Percentiles rank a stretch among this genome's conserved stretches.
Evolutionary conservation across 73 alveolate genomes (phyloP).

Genomic region (Breviolum minutum): DNA sequence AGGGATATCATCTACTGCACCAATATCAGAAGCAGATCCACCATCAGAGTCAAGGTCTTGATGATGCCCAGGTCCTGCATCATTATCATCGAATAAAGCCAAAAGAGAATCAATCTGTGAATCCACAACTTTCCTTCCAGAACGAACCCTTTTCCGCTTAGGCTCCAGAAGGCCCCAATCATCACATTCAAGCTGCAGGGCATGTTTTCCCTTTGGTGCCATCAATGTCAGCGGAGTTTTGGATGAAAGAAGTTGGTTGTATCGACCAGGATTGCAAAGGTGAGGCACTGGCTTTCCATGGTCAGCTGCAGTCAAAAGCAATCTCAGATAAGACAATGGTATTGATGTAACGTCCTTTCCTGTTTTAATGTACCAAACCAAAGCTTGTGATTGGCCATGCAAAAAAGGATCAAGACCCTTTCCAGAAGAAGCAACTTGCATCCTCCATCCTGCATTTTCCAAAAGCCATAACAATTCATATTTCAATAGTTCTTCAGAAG

Average conservation of each 20-base stretch:
- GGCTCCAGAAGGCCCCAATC: background rate
- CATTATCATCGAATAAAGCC: background rate
- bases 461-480: background rate
- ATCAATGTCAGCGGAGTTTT: background rate
- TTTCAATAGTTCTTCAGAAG: background rate
- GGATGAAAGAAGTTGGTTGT: background rate
- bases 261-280: background rate
- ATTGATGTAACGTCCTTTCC: background rate
- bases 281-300: constrained; percentile 32
- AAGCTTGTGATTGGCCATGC: background rate
- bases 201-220: background rate
- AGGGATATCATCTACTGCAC: background rate
- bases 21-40: background rate
- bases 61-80: background rate
- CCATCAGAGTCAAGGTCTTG: background rate
- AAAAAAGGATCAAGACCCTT: background rate
- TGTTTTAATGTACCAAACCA: background rate
- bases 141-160: background rate
- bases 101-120: background rate
- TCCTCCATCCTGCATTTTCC: background rate
- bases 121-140: too few species aligned
- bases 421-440: background rate
- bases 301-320: constrained; percentile 5
- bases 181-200: background rate
- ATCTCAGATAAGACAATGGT: background rate